Evolutionary conservation across 192 early-diverging fungal genomes (phyloP), one percentile per base, ranked within the genome.

Genomic region (Entomortierella parvispora): DNA sequence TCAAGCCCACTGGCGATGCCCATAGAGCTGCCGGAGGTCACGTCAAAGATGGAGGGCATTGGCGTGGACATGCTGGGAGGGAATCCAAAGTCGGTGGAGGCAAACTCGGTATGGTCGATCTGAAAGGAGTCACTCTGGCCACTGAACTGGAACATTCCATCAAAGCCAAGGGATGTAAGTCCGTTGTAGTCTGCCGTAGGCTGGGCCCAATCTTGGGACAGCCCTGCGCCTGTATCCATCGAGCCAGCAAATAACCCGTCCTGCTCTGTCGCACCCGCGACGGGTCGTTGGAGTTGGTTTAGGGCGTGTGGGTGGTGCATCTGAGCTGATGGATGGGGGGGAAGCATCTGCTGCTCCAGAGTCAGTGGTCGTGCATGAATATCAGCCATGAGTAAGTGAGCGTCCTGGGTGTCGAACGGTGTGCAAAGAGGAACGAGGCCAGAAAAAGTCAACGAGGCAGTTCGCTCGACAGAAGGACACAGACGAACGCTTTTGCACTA

Each of bases 71-170:
- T 68, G 7, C 60, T 61, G 2, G 65, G 46, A 23, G 74, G 59
- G 23, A 77, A 68, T 8, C 65, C 74, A 68, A 77, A 77, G 56
- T 77, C 74, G 47, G 56, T 63, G 7, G 59, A 62, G 4, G 61
- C 66, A 64, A 77, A 77, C 45, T 77, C 74, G 18, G 65, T 68
- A 33, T 77, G 74, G 18, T 77, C 74, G 32, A 77, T 77, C 14
- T 65, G 66, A 55, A 68, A 77, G 3, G 74, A 9, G 26, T 77
- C 74, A 4, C 59, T 34, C 54, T 77, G 74, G 4, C 65, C 61
- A 20, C 59, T 68, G 49, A 68, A 77, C 40, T 68, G 61, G 33
- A 77, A 77, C 54, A 77, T 68, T 40, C 22, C 62, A 33, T 77
- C 74, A n/a, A 77, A 77, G 10, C 74, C 74, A 22, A 77, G 74